Evolutionary conservation across 208 protist species (phyloP), one percentile per base, ranked within the genome.

Genomic region (Strigomonas culicis): DNA sequence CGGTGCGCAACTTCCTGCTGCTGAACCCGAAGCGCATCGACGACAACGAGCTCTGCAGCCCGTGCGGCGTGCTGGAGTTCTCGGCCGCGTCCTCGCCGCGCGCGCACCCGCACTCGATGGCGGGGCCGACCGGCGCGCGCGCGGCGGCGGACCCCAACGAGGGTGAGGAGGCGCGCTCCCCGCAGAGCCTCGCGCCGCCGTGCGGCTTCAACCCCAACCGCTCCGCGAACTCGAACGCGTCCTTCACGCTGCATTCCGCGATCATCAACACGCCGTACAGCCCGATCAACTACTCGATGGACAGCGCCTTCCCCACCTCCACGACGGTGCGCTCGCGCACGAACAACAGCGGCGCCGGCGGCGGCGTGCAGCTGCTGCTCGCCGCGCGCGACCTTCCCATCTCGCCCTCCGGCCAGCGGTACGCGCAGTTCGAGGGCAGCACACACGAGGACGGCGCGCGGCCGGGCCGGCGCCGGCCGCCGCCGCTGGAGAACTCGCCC

Each of bases 251-350:
- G 25, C 77, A 84, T 39, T 91, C 84, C 22, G 72, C 88, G 6
- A 90, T 82, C 59, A 80, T 90, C 59, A 76, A 94, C 49, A 88
- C 77, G 0, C 88, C 83, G 21, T 94, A 89, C 66, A 94, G 88
- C 65, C 88, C 88, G 47, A 94, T 94, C 70, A 92, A 82, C 11
- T 94, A 94, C 70, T 87, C 88, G 11, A 73, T 92, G 60, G 84
- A 94, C 64, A 66, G 47, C 6, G 11, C n/a, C 11, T 49, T 44
- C n/a, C 30, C 32, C 34, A 46, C 36, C 21, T 13, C 44, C 11
- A 39, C 15, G 28, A n/a, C n/a, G n/a, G n/a, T 55, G n/a, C 49
- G n/a, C 49, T 55, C 24, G 24, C 49, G n/a, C n/a, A 22, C 10
- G 49, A 22, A 10, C 39, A 22, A 55, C 49, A 22, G 49, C 27